Evolutionary conservation across 805 yeast genomes (phyloP), one percentile per base, ranked within the genome.

Genomic region (Starmera amethionina): DNA sequence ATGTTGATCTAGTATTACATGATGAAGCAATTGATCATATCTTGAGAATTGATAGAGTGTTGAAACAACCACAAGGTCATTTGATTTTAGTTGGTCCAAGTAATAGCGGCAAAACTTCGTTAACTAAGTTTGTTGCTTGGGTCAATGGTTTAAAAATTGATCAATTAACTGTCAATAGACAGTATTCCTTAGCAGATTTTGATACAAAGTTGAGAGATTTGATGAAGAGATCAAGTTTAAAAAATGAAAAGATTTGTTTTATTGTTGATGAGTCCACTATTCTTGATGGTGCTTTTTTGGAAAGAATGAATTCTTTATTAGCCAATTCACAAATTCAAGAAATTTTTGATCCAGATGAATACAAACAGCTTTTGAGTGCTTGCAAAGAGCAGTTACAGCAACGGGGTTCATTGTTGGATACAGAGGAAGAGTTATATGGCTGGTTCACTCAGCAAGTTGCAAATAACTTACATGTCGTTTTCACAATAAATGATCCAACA

Each of bases 281-380:
- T 38, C 49, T 79, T 34, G 89, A 85, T 30, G 68, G 94, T 0
- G 67, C 93, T 0, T 90, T 89, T 52, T 60, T 90, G 28, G 97
- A 90, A 58, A 65, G 95, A 45, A 87, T 90, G 93, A 90, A 90
- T 51, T 85, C 95, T 0, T 63, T 90, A n/a, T 67, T 90, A 32
- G 96, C 97, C 0, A 90, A 90, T 58, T 84, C 95, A 0, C 97
- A 90, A 52, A 71, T 88, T 32, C 96, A 96, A 1, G 96, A 95
- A 4, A 62, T 90, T 12, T 90, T 86, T 56, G 83, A 75, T 41
- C 88, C 79, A 0, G 94, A 85, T 9, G 89, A 84, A 8, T 70
- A 65, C 38, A 62, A 61, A 0, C 43, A 65, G 2, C 60, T 89
- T 41, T 63, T 83, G 64, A 58, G 58, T 2, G 48, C 71, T 2